These are phyloP conservation scores for Dryas octopetala DNA, from an alignment of 306 rosid genomes.

Conservation along the genomic window DNA sequence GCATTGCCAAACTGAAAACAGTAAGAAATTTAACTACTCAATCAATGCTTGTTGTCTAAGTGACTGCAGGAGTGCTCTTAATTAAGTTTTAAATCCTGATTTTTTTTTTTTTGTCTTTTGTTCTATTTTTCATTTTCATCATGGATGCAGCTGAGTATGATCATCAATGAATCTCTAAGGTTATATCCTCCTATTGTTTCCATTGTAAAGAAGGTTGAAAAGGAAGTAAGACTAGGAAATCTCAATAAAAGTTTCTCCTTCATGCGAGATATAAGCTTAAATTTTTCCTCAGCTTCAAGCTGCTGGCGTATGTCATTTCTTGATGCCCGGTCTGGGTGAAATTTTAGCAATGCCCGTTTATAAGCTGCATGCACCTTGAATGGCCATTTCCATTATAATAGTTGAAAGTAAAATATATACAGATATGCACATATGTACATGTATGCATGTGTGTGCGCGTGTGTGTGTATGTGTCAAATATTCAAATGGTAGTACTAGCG, in stretches of 20 bases:
- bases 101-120: not conserved
- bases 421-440: not conserved
- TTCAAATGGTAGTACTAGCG: not conserved
- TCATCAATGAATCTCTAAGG: conserved; percentile 30
- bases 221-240: conserved; percentile 22
- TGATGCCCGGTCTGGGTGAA: conserved; percentile 89
- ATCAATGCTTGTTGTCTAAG: not conserved
- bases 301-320: conserved; percentile 65
- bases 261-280: conserved; percentile 81
- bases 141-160: conserved; percentile 31
- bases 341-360: conserved; percentile 72
- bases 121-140: not conserved
- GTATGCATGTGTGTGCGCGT: not conserved
- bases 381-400: conserved; percentile 19
- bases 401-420: not conserved
- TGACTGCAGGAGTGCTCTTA: too few species aligned
- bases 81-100: not conserved
- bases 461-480: not conserved
- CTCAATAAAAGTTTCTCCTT: conserved; percentile 51
- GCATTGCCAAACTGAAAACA: conserved; percentile 19
- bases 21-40: conserved; percentile 4
- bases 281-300: conserved; percentile 92
- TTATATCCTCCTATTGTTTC: conserved; percentile 29
- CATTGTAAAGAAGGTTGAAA: conserved; percentile 4
- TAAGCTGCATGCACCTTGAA: conserved; percentile 83